Conservation (phyloP, 176 grass and related monocot genomes). For the Carex parvula region DNA sequence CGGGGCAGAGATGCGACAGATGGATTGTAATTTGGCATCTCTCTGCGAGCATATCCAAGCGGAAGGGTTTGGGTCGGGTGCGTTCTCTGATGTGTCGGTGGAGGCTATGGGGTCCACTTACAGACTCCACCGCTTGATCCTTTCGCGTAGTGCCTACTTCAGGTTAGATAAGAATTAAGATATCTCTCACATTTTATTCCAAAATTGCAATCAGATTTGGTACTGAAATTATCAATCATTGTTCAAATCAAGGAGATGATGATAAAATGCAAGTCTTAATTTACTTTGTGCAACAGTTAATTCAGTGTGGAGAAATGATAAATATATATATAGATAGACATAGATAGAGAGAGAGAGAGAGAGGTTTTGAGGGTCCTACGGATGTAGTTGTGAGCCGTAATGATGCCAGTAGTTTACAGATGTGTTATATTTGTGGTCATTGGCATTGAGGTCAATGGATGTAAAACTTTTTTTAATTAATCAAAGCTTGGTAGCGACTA, state of each 20-base stretch:
- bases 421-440: too few relatives aligned
- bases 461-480: too few relatives aligned
- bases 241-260: background rate
- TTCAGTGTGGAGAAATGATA: background rate
- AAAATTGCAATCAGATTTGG: background rate
- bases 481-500: too few relatives aligned
- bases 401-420: too few relatives aligned
- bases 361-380: too few relatives aligned
- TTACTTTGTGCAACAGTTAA: background rate
- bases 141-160: constrained; percentile 96
- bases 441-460: too few relatives aligned
- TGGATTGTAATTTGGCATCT: constrained; percentile 83
- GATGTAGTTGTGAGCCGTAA: too few relatives aligned
- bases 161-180: constrained; percentile 32
- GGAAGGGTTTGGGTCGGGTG: constrained; percentile 72
- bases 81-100: constrained; percentile 84
- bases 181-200: background rate
- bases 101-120: constrained; percentile 90
- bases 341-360: too few relatives aligned
- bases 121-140: constrained; percentile 85
- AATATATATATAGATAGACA: background rate
- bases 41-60: constrained; percentile 89
- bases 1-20: constrained; percentile 47
- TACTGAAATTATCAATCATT: background rate
- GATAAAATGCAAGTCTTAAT: background rate